phyloP scores from a whole-genome alignment of 768 basidiomycete genomes.

The Paxillus rubicundulus region DNA sequence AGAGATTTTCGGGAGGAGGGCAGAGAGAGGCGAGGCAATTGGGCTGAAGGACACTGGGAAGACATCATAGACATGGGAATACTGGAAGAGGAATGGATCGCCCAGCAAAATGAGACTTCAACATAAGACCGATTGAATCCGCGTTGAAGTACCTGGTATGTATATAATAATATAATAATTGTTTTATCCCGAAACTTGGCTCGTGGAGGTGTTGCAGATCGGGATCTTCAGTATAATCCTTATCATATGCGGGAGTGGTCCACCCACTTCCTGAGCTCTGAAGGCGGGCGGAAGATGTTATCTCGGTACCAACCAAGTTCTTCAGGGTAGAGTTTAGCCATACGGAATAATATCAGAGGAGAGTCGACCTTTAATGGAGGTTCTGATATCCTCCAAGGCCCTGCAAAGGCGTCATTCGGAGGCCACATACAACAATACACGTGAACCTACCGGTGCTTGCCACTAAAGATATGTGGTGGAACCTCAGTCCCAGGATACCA shows the following conservation, averaged over 20 bases:
- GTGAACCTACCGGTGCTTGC: constrained; percentile 54
- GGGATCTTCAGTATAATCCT: neutral
- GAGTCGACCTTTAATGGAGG: constrained; percentile 65
- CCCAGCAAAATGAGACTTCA: neutral
- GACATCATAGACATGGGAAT: constrained; percentile 34
- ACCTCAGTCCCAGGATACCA: constrained; percentile 54
- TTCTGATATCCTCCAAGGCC: constrained; percentile 78
- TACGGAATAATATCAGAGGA: neutral
- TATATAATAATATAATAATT: too few species aligned
- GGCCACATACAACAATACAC: neutral
- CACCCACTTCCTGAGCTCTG: constrained; percentile 9
- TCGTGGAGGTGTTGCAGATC: neutral
- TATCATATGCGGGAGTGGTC: neutral
- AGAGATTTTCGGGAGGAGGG: constrained; percentile 35
- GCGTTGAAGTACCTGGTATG: neutral
- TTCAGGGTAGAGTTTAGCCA: constrained; percentile 25
- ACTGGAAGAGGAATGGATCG: constrained; percentile 32
- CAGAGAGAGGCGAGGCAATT: constrained; percentile 14
- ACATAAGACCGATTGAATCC: neutral
- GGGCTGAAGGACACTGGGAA: constrained; percentile 25
- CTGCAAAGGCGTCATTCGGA: constrained; percentile 35
- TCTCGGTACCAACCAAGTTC: constrained; percentile 80
- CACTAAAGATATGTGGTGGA: constrained; percentile 32
- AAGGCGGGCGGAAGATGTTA: constrained; percentile 59
- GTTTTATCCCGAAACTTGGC: too few species aligned